These are phyloP conservation scores for Solanum bulbocastanum DNA, from an alignment of 257 asterid genomes.

Conservation along the genomic window DNA sequence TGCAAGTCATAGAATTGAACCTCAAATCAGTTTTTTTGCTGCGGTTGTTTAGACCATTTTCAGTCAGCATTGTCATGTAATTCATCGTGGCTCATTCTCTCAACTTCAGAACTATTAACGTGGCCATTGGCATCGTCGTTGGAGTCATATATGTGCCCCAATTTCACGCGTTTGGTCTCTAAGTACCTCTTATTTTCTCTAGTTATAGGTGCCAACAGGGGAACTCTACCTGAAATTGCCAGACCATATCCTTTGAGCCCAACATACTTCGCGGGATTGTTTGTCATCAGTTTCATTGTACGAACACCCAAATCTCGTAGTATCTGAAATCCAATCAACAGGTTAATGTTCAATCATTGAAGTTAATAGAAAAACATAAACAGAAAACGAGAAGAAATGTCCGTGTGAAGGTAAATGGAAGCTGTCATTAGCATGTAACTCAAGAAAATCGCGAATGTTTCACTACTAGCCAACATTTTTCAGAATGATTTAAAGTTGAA, in stretches of 20 bases:
- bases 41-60: not conserved
- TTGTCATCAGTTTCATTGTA: conserved; percentile 95
- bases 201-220: conserved; percentile 67
- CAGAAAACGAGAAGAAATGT: not conserved
- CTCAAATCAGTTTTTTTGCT: not conserved
- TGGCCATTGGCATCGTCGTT: conserved; percentile 38
- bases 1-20: not conserved
- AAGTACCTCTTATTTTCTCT: conserved; percentile 74
- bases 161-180: conserved; percentile 78
- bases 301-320: conserved; percentile 89
- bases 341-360: not conserved
- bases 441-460: not conserved
- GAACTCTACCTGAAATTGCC: conserved; percentile 74
- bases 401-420: not conserved
- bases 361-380: not conserved
- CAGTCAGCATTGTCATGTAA: not conserved
- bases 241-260: conserved; percentile 95
- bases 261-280: conserved; percentile 86
- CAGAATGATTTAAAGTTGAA: not conserved
- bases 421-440: not conserved
- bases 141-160: conserved; percentile 80
- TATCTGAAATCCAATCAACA: conserved; percentile 41
- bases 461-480: not conserved
- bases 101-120: not conserved
- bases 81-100: not conserved